These are phyloP conservation scores for Myxozyma kluyveri DNA, from an alignment of 805 yeast species.

Conservation along the genomic window DNA sequence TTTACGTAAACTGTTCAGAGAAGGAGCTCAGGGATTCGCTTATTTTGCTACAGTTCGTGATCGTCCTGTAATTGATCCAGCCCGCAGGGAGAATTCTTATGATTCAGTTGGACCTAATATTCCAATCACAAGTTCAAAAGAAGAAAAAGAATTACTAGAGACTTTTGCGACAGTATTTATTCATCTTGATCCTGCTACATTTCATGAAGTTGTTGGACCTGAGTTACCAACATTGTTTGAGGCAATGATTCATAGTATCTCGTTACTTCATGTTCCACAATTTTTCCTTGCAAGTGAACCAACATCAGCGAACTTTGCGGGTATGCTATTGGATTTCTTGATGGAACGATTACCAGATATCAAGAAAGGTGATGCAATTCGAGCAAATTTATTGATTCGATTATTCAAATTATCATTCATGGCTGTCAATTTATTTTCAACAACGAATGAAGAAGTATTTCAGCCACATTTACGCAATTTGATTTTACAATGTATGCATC, in stretches of 20 bases:
- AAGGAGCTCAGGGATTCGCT: slow-evolving; percentile 75
- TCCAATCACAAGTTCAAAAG: slow-evolving; percentile 84
- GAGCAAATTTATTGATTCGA: slow-evolving; percentile 76
- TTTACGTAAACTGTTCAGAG: slow-evolving; percentile 72
- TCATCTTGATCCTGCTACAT: slow-evolving; percentile 91
- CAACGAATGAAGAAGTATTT: slow-evolving; percentile 78
- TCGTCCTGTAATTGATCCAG: slow-evolving; percentile 34
- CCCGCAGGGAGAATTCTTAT: slow-evolving; percentile 36
- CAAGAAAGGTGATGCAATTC: slow-evolving; percentile 75
- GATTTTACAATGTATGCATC: slow-evolving; percentile 72
- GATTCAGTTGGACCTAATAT: slow-evolving; percentile 76
- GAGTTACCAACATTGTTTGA: slow-evolving; percentile 78
- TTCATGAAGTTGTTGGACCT: slow-evolving; percentile 81
- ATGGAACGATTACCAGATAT: slow-evolving; percentile 69
- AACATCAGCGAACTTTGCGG: slow-evolving; percentile 90
- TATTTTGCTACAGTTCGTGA: slow-evolving; percentile 57
- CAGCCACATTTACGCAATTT: slow-evolving; percentile 83
- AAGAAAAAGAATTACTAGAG: slow-evolving; percentile 94
- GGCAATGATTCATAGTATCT: slow-evolving; percentile 76
- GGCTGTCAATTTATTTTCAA: slow-evolving; percentile 90
- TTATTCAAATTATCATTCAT: slow-evolving; percentile 89
- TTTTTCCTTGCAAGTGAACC: slow-evolving; percentile 89
- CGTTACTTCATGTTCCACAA: slow-evolving; percentile 86
- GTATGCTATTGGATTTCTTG: slow-evolving; percentile 73
- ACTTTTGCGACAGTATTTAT: slow-evolving; percentile 89